Base-by-base conservation (phyloP, 495 filamentous ascomycete species). In the Penicillium subrubescens region DNA sequence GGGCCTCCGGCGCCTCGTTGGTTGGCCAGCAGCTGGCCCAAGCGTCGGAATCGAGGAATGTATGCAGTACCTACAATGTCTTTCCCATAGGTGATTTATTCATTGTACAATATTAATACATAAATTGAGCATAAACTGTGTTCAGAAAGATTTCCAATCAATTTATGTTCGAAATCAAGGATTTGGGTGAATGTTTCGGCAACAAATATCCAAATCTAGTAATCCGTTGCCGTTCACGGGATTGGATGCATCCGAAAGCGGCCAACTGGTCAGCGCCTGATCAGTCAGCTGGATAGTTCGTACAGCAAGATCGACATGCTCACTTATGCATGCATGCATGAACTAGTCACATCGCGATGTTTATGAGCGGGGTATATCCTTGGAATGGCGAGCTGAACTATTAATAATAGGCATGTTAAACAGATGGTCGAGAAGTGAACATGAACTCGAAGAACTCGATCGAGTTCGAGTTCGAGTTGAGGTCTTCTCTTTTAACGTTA, bases 261-360 rank as follows among this genome's bases (percentile, higher is more conserved):
- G 37, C 1, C 53, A 17, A 31, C 44, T 52, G 48, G 25, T 8
- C 48, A 52, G 48, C 6, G 27, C 23, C 23, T 14, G 31, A n/a
- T 37, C 33, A 37, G 53, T 56, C 53, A 56, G 31, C 31, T 56
- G 53, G 19, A 56, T 21, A 25, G 27, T 56, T 35, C 53, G 31
- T 37, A 31, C 31, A 37, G 31, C 31, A 56, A 35, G 53, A 56
- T 56, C 53, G 53, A 35, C 53, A 56, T 34, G 11, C 53, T 37
- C 53, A 31, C 53, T 56, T 56, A 56, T 31, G 33, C 33, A 34
- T 48, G 29, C 31, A 56, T 34, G 37, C 29, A n/a, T n/a, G 27
- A 35, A 12, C 23, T n/a, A 17, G 25, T n/a, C n/a, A 33, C 31
- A 12, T 23, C 11, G 17, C 10, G 8, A 12, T 17, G n/a, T 21